phyloP scores from a whole-genome alignment of 176 grass and related monocot species.

The Aegilops tauschii region DNA sequence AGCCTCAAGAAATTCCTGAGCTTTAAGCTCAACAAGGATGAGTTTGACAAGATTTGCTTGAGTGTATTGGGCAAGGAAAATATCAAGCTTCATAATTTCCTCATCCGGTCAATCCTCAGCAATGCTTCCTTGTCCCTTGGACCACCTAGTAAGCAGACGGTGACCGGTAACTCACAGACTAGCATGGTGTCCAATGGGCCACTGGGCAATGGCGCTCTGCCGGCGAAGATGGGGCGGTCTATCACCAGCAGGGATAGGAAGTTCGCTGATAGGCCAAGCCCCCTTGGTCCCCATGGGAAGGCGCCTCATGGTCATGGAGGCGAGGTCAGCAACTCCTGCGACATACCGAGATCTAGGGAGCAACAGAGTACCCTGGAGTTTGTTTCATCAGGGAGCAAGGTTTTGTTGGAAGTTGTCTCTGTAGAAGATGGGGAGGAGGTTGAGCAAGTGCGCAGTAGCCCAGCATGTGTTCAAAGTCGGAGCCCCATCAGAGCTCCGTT shows the following conservation, averaged over 20 bases:
- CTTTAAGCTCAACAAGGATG: constrained; percentile 38
- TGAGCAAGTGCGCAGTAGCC: constrained; percentile 42
- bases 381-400: constrained; percentile 15
- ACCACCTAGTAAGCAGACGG: constrained; percentile 29
- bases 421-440: constrained; percentile 55
- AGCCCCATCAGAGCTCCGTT: constrained; percentile 43
- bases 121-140: constrained; percentile 36
- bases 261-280: constrained; percentile 27
- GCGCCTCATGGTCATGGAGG: constrained; percentile 19
- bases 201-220: constrained; percentile 8
- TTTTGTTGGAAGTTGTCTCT: constrained; percentile 41
- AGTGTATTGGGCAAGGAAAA: constrained; percentile 38
- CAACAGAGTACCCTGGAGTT: constrained; percentile 23
- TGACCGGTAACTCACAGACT: constrained; percentile 34
- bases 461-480: constrained; percentile 38
- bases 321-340: constrained; percentile 22
- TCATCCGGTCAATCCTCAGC: constrained; percentile 42
- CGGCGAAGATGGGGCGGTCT: neutral
- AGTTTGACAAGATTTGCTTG: constrained; percentile 45
- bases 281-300: constrained; percentile 31
- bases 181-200: constrained; percentile 30
- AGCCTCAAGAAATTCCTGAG: constrained; percentile 37
- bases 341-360: constrained; percentile 21
- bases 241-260: constrained; percentile 30
- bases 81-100: constrained; percentile 39